Base-by-base conservation (phyloP, 257 asterid genomes). In the Fraxinus cuspidata region DNA sequence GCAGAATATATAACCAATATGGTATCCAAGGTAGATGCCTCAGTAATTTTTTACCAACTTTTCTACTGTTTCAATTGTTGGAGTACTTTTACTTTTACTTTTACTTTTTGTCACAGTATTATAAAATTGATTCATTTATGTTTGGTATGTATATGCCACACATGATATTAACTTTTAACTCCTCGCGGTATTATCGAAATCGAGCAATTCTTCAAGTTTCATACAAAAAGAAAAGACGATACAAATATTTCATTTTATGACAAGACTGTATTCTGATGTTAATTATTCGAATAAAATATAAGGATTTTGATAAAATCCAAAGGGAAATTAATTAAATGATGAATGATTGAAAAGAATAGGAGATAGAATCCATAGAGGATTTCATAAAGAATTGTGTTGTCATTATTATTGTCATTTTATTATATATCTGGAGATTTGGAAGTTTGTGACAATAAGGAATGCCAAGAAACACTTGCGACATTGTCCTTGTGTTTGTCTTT, bases 391-490 rank as follows among this genome's bases (percentile, higher is more conserved):
- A 40, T 40, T 42, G 49, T 42, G 49, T 42, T 42, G 49, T 42
- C 84, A 72, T 35, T 76, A 79, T 78, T 80, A 73, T 60, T 80
- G 74, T 40, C 67, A 73, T 49, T 76, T 77, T 83, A 67, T 27
- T 32, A 34, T 77, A 74, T 83, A 89, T 85, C 83, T 88, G 88
- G 83, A 81, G 75, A 76, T 81, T 89, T 86, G 90, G 92, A 84
- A 38, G 76, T 65, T 77, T 71, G 74, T 71, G 87, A 68, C 77
- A 51, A 67, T 83, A 64, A 72, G 69, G 64, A 86, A 73, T 78
- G 74, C 80, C 81, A 79, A 77, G 67, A 70, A 73, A 84, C 79
- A 86, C 82, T 70, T 67, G 74, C 40, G 80, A 72, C 75, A 77
- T 69, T 85, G 89, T 85, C 89, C 78, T 58, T 49, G 72, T 72